Base-by-base conservation (phyloP, 106 monocot species). In the Posidonia australis region DNA sequence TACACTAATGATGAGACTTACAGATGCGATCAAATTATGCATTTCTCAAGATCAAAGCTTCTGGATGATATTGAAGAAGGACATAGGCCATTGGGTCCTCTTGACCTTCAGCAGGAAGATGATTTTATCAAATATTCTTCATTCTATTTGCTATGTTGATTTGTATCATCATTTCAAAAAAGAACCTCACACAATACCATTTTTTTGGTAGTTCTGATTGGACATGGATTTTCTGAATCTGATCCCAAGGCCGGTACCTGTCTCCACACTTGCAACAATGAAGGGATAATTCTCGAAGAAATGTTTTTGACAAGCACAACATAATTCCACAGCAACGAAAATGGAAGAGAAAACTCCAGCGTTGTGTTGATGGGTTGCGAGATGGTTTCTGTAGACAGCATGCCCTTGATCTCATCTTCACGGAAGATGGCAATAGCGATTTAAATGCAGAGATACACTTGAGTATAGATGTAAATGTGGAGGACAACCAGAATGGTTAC, bases 351-450 rank as follows among this genome's bases (percentile, higher is more conserved):
- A 94, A 84, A 67, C 64, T 94, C 21, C 90, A 90, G 46, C 77
- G 79, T 6, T 63, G 65, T 56, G 94, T 94, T 49, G 94, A 94
- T 55, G 72, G 81, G 27, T 67, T 90, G 52, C 74, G 79, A 56
- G 86, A 84, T 74, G 78, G 73, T 70, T 94, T 94, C 58, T 94
- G 94, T 63, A 74, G 84, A 67, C 90, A 90, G 60, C 89, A 94
- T 78, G 90, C 90, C 47, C 84, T 94, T 66, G 94, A 90, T 57
- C 86, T 94, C 52, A 94, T 94, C 18, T 94, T 90, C 52, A 90
- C 86, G 18, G 94, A 90, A 65, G 89, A 94, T 65, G 80, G 89
- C 58, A 84, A 94, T 29, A 79, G 70, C 58, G 59, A 79, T 78
- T 64, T 94, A 22, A 86, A 75, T 77, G 81, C 94, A 54, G 81